These are phyloP conservation scores for Paramecium bursaria DNA, from an alignment of 73 alveolate species.

Conservation along the genomic window DNA sequence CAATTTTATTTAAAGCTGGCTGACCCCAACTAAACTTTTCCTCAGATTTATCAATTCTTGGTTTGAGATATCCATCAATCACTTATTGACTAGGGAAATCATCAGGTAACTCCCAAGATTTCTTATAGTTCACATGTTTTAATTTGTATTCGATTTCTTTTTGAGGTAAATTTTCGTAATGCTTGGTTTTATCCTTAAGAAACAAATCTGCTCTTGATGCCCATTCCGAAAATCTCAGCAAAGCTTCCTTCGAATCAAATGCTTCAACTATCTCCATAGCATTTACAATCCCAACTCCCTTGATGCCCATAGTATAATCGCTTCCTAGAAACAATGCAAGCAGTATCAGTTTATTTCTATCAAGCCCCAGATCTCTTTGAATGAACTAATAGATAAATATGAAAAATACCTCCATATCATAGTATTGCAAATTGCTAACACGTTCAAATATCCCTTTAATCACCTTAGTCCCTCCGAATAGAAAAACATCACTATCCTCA, in stretches of 20 bases:
- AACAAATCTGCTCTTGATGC: constrained; percentile 68
- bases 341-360: constrained; percentile 75
- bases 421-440: constrained; percentile 37
- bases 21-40: constrained; percentile 77
- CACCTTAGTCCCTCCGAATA: constrained; percentile 80
- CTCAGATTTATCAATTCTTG: constrained; percentile 71
- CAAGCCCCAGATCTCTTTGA: constrained; percentile 76
- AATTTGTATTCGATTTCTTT: constrained; percentile 74
- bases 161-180: constrained; percentile 56
- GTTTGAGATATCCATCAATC: constrained; percentile 72
- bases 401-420: constrained; percentile 2
- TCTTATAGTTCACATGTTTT: constrained; percentile 76
- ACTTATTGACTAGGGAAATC: constrained; percentile 78
- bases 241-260: constrained; percentile 71
- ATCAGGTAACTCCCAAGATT: constrained; percentile 84
- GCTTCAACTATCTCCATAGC: constrained; percentile 82
- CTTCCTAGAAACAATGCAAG: constrained; percentile 82
- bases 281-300: constrained; percentile 86
- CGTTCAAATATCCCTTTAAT: constrained; percentile 76
- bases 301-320: constrained; percentile 85
- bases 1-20: constrained; percentile 75
- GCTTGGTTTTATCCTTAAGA: constrained; percentile 54
- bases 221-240: constrained; percentile 63
- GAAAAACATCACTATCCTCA: constrained; percentile 82
- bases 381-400: constrained; percentile 24